These are phyloP conservation scores for Penicillium ochrochloron DNA, from an alignment of 495 filamentous ascomycete species.

Conservation along the genomic window DNA sequence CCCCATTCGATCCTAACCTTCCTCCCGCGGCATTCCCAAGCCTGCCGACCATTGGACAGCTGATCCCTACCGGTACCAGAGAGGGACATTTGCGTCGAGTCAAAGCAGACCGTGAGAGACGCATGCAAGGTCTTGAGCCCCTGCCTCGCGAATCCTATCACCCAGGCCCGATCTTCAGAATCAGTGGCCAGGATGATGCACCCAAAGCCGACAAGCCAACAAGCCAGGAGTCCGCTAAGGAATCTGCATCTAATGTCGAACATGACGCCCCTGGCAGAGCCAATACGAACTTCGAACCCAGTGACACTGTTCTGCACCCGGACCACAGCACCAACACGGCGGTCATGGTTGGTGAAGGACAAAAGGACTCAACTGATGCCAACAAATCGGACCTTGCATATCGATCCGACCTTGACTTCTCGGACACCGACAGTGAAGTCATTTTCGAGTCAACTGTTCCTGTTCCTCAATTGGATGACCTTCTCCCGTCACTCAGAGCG, in stretches of 20 bases:
- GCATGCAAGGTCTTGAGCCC: constrained; percentile 20
- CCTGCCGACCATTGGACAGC: constrained; percentile 13
- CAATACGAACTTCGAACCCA: constrained; percentile 19
- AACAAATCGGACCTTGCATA: background rate
- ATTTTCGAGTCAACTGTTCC: constrained; percentile 9
- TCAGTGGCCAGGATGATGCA: background rate
- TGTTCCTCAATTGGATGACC: constrained; percentile 41
- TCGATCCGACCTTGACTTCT: constrained; percentile 5
- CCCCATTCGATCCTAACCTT: constrained; percentile 45
- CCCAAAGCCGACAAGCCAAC: background rate
- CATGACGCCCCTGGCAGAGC: background rate
- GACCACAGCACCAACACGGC: constrained; percentile 44
- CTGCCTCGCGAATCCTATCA: constrained; percentile 4
- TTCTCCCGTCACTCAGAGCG: constrained; percentile 36
- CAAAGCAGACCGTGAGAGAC: constrained; percentile 22
- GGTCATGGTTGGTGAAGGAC: constrained; percentile 22
- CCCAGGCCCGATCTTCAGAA: background rate
- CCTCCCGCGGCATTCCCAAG: constrained; percentile 52
- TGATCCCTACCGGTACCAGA: background rate
- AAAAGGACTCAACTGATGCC: background rate
- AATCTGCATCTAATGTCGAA: background rate
- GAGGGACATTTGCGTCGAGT: constrained; percentile 8
- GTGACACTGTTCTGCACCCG: constrained; percentile 43
- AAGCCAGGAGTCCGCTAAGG: background rate
- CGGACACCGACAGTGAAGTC: constrained; percentile 32